Evolutionary conservation across 331 rosid species (phyloP), one percentile per base, ranked within the genome.

Genomic region (Pyrus hybrid): DNA sequence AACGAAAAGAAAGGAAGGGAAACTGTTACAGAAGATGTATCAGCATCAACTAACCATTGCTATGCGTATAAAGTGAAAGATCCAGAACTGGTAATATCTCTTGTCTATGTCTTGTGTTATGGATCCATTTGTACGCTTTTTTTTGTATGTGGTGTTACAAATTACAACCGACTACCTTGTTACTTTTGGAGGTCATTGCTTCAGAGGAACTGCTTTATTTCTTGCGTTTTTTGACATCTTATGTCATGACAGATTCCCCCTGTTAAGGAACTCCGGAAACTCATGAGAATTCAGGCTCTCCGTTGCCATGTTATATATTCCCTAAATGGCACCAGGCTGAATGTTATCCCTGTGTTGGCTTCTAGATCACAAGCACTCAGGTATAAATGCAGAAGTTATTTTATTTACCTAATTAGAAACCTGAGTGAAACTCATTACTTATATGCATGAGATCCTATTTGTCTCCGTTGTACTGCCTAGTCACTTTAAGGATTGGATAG

Each of bases 321-420:
- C 54, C 85, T 58, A 65, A 81, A 75, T 65, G 88, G 88, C 54
- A 22, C 72, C 11, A 79, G 56, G 79, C 75, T 81, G 61, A 85
- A 81, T 77, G 79, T 85, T 30, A 79, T 85, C 61, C 88, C 88
- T 6, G 81, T 75, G 13, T 17, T 79, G 85, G 83, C 88, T 72
- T 81, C 88, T 21, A 78, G 88, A 79, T 75, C 81, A 68, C 88
- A 85, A 76, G 85, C 86, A 32, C 88, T 85, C 71, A 81, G 88
- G 87, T 80, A 74, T 9, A 4, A 6, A 60, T 22, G 60, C 18
- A 21, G 56, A 63, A 5, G 22, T 51, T 21, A 5, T 20, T 29
- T 16, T 8, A 21, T 35, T 68, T 62, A 2, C 32, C 8, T 47
- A 30, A 65, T 47, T 41, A 13, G 30, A 22, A 20, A 57, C 41